Conservation (phyloP, 208 protist species). For the Lotmaria passim region DNA sequence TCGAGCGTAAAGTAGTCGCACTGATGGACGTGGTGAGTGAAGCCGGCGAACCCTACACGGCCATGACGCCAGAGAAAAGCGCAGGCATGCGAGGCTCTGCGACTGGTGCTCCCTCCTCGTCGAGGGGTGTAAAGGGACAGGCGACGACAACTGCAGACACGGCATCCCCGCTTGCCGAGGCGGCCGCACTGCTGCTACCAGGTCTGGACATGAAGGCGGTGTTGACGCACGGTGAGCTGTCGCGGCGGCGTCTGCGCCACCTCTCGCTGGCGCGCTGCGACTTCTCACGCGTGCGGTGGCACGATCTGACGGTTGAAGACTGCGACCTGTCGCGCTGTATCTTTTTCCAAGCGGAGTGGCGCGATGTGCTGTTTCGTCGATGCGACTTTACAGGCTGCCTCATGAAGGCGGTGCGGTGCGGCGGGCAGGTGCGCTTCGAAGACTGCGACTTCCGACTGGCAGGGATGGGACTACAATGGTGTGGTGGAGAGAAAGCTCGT, state of each 20-base stretch:
- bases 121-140: too few relatives aligned
- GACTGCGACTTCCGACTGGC: conserved; percentile 67
- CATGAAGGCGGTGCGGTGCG: conserved; percentile 43
- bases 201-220: conserved; percentile 76
- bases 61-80: neutral
- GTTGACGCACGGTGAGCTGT: conserved; percentile 40
- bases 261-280: conserved; percentile 58
- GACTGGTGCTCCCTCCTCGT: too few relatives aligned
- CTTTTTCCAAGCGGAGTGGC: conserved; percentile 49
- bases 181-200: conserved; percentile 47
- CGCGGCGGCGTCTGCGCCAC: conserved; percentile 31
- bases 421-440: conserved; percentile 46
- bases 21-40: conserved; percentile 20
- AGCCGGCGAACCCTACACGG: neutral
- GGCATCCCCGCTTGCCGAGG: conserved; percentile 5
- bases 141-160: too few relatives aligned
- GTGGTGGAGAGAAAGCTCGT: neutral
- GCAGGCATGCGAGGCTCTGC: too few relatives aligned
- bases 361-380: conserved; percentile 48
- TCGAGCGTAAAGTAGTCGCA: conserved; percentile 29
- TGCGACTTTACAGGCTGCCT: conserved; percentile 69
- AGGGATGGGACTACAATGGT: conserved; percentile 37
- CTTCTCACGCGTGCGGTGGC: conserved; percentile 58
- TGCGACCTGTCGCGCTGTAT: conserved; percentile 67
- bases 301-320: conserved; percentile 36